Evolutionary conservation across 139 green algal species (phyloP).

Genomic region (Closterium sp.): DNA sequence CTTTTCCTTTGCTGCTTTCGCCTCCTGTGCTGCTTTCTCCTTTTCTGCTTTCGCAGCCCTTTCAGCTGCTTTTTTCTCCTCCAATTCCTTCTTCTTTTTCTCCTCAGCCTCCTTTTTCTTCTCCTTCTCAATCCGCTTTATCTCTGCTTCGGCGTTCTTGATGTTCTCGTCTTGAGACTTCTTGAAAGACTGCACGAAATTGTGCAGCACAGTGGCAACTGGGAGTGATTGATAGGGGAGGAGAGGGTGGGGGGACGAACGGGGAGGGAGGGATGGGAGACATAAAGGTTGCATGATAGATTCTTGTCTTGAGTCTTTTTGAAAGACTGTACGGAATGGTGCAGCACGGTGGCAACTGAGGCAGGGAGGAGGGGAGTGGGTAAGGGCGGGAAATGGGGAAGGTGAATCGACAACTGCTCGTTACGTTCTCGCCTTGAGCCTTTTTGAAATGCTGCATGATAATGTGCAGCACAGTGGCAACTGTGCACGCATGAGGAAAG

Average conservation of each 20-base stretch:
- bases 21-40: not conserved
- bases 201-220: constrained; percentile 27
- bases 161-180: constrained; percentile 34
- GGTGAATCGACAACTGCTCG: too few relatives aligned
- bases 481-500: too few relatives aligned
- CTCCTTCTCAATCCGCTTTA: constrained; percentile 40
- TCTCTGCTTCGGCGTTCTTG: constrained; percentile 35
- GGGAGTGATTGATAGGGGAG: not conserved
- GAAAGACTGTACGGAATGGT: constrained; percentile 38
- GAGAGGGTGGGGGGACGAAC: not conserved
- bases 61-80: not conserved
- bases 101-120: constrained; percentile 10
- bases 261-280: not conserved
- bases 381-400: not conserved
- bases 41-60: not conserved
- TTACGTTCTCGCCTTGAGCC: too few relatives aligned
- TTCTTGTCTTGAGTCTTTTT: constrained; percentile 29
- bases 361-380: not conserved
- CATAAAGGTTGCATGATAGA: not conserved
- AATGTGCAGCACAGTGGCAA: not conserved
- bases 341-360: constrained; percentile 21
- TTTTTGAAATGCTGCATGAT: too few relatives aligned
- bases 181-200: constrained; percentile 46
- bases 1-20: not conserved
- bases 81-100: not conserved